These are phyloP conservation scores for Millerago galiae DNA, from an alignment of 805 yeast species.

Conservation along the genomic window DNA sequence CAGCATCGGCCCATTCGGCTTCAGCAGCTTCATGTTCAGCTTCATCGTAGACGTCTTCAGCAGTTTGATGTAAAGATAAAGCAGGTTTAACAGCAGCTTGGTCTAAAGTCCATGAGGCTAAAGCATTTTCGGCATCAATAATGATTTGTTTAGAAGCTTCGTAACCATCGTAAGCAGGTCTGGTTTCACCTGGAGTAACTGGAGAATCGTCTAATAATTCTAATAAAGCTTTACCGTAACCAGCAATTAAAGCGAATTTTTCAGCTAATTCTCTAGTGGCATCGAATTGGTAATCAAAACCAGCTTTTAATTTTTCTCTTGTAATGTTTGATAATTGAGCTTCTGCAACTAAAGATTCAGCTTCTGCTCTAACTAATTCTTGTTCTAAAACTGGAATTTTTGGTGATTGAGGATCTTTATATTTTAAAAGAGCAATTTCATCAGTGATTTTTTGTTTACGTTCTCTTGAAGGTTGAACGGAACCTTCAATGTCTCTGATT, in stretches of 20 bases:
- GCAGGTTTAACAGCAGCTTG: constrained; percentile 93
- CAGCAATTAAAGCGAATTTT: constrained; percentile 95
- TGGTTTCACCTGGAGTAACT: constrained; percentile 98
- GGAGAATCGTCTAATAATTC: constrained; percentile 96
- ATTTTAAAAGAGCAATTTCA: constrained; percentile 94
- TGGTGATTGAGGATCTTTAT: constrained; percentile 97
- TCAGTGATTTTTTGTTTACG: constrained; percentile 96
- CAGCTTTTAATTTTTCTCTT: constrained; percentile 95
- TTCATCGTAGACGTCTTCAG: constrained; percentile 47
- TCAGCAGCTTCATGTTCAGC: constrained; percentile 46
- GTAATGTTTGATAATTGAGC: constrained; percentile 98
- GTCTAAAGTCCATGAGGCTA: constrained; percentile 95
- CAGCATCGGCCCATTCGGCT: constrained; percentile 39
- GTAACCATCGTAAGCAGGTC: constrained; percentile 97
- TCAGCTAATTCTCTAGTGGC: constrained; percentile 92
- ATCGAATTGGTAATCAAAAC: constrained; percentile 95
- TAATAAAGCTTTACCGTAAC: constrained; percentile 95
- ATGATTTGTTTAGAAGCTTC: constrained; percentile 98
- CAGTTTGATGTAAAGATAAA: constrained; percentile 49
- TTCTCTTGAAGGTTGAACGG: constrained; percentile 97
- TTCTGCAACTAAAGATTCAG: constrained; percentile 97
- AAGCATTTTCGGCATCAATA: constrained; percentile 92
- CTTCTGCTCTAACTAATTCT: constrained; percentile 98
- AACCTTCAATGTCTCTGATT: constrained; percentile 92
- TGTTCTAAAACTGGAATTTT: constrained; percentile 94